Base-by-base conservation (phyloP, 768 basidiomycete genomes). In the Russula earlei region DNA sequence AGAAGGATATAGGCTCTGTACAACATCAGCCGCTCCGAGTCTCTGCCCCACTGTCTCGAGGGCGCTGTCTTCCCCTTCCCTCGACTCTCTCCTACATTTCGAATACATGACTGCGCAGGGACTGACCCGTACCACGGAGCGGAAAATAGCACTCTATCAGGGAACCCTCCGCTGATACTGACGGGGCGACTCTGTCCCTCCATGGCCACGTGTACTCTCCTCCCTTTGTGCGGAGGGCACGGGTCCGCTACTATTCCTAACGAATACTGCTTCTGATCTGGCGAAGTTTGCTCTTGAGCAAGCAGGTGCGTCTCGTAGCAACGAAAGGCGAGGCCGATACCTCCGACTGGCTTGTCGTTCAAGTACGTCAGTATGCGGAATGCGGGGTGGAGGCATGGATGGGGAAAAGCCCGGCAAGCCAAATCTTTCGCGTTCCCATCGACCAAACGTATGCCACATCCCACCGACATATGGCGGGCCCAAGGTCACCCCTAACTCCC, bases 201-300 rank as follows among this genome's bases (percentile, higher is more conserved):
- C 20, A 11, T 22, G 24, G n/a, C 17, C 4, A 42, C 7, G 3
- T 17, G 24, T 14, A 51, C 8, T 31, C n/a, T 27, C 34, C 11
- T 25, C 25, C 14, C 6, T 22, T 29, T 14, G 11, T 15, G 17
- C 17, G 29, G 38, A 29, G 12, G 17, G 25, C 37, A 40, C 4
- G 37, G n/a, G 5, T 49, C 10, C 5, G 17, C 14, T 19, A 25
- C n/a, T n/a, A 8, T 19, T 25, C 11, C 11, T 17, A 20, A 50
- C 34, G 11, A 22, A 40, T 40, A 37, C 17, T 22, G 20, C 8
- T 5, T 44, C 3, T 25, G 12, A 40, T 41, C 12, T 84, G 79
- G 74, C 74, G 17, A 78, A 83, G 56, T 71, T 86, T 9, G 82
- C 83, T 1, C 74, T 87, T 22, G 71, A 74, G 12, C 84, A 85